A percentile compares a stretch with the other conserved stretches of the same genome.
Evolutionary conservation across 345 rosid species (phyloP).

Genomic region (Salix viminalis): DNA sequence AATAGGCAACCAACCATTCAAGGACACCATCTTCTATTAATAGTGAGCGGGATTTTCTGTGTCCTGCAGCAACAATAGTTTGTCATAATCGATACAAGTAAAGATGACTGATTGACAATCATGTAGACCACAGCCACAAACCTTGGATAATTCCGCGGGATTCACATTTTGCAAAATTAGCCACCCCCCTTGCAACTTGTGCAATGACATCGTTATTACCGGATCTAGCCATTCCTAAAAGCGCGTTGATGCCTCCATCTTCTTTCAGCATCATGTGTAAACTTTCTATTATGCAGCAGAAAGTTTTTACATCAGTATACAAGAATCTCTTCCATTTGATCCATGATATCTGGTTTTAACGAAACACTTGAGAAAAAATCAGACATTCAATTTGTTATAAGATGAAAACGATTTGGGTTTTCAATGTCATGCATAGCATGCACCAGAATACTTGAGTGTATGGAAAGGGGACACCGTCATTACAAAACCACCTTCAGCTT

Average conservation of each 20-base stretch:
- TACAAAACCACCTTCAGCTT: constrained; percentile 19
- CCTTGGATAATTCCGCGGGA: constrained; percentile 79
- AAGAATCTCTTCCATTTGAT: background rate
- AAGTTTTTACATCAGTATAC: background rate
- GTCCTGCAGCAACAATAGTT: constrained; percentile 45
- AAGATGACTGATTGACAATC: background rate
- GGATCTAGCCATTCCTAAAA: constrained; percentile 58
- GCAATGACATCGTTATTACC: constrained; percentile 67
- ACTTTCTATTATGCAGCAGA: constrained; percentile 44
- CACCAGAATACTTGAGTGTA: background rate
- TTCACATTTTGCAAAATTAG: constrained; percentile 96
- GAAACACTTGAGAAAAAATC: background rate
- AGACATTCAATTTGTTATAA: too few species aligned
- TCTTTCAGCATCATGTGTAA: constrained; percentile 66
- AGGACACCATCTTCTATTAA: constrained; percentile 74
- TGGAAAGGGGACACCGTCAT: background rate
- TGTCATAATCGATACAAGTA: constrained; percentile 1
- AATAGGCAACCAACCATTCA: constrained; percentile 67
- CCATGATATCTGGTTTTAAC: background rate
- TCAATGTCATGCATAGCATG: background rate
- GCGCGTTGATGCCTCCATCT: constrained; percentile 78
- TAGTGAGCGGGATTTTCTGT: constrained; percentile 69
- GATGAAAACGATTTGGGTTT: too few species aligned
- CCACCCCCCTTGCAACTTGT: constrained; percentile 93
- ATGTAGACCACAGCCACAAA: constrained; percentile 18